Evolutionary conservation across 2,329 filamentous ascomycete species (phyloP).

Genomic region (Diaporthe sp.): DNA sequence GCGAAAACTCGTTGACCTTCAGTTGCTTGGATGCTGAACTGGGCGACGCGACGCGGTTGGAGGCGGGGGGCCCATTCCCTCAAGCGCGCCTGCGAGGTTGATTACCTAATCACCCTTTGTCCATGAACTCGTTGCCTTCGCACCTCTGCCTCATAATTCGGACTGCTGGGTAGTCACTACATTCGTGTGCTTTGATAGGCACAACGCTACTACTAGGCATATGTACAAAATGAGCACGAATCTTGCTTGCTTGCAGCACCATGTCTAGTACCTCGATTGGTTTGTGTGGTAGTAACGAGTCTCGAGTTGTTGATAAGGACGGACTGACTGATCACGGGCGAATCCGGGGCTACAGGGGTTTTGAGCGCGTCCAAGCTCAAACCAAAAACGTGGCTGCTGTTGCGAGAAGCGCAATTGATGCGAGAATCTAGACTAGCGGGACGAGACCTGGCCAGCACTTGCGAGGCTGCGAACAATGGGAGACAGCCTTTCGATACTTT

Average conservation of each 20-base stretch:
- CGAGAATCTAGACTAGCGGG: background rate
- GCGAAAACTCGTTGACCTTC: conserved; percentile 14
- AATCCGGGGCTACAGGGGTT: conserved; percentile 1
- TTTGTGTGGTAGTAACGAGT: background rate
- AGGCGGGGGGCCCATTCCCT: background rate
- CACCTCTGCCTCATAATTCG: background rate
- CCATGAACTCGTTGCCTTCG: background rate
- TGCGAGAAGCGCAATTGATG: conserved; percentile 23
- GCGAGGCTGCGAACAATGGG: background rate
- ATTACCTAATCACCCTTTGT: conserved; percentile 3
- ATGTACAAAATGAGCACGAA: background rate
- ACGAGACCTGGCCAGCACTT: background rate
- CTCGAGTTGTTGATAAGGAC: background rate
- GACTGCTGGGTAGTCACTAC: background rate
- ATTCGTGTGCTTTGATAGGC: background rate
- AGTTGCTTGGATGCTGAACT: conserved; percentile 27
- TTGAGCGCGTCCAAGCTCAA: conserved; percentile 28
- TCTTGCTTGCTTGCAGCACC: background rate
- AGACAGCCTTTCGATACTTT: background rate
- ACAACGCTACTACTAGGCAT: background rate
- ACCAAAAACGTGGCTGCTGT: conserved; percentile 13
- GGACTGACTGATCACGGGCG: background rate
- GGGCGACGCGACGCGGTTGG: conserved; percentile 40
- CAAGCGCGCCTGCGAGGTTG: background rate
- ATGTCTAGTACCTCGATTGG: background rate